Conservation (phyloP, 257 asterid genomes). For the Striga asiatica region DNA sequence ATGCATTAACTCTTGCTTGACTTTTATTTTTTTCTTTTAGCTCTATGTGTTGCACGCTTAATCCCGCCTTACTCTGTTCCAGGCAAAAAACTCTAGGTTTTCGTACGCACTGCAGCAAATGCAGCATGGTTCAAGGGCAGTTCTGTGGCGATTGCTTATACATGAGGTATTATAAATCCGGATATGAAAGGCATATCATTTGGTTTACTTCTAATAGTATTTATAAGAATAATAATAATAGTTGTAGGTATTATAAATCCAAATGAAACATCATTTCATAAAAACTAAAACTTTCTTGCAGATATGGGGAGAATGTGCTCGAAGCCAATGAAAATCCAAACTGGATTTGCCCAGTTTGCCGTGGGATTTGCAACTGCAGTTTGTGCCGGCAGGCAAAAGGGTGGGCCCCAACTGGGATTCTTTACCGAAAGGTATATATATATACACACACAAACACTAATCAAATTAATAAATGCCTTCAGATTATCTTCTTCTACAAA, state of each 20-base stretch:
- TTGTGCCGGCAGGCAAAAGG: conserved; percentile 94
- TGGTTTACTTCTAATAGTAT: too few relatives aligned
- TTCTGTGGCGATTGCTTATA: conserved; percentile 97
- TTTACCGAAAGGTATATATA: conserved; percentile 65
- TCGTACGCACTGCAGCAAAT: conserved; percentile 68
- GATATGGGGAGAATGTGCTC: conserved; percentile 91
- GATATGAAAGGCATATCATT: too few relatives aligned
- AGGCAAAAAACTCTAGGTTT: conserved; percentile 96
- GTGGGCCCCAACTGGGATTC: conserved; percentile 82
- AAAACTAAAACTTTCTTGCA: conserved; percentile 21
- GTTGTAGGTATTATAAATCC: too few relatives aligned
- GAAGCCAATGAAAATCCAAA: conserved; percentile 73
- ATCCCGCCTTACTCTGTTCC: too few relatives aligned
- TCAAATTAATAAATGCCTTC: too few relatives aligned
- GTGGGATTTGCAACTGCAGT: conserved; percentile 97
- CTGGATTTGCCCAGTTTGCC: conserved; percentile 91
- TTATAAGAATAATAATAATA: too few relatives aligned
- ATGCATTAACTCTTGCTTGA: too few relatives aligned
- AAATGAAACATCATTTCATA: too few relatives aligned
- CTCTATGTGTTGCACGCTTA: too few relatives aligned
- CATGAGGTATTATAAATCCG: conserved; percentile 69
- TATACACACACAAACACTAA: not conserved
- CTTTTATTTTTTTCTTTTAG: too few relatives aligned
- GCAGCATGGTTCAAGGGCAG: conserved; percentile 84
- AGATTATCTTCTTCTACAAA: not conserved